A percentile compares a stretch with the other conserved stretches of the same genome.
Evolutionary conservation across 371 early-diverging fungal species (phyloP).

Genomic region (Ecytonucleospora hepatopenaei): DNA sequence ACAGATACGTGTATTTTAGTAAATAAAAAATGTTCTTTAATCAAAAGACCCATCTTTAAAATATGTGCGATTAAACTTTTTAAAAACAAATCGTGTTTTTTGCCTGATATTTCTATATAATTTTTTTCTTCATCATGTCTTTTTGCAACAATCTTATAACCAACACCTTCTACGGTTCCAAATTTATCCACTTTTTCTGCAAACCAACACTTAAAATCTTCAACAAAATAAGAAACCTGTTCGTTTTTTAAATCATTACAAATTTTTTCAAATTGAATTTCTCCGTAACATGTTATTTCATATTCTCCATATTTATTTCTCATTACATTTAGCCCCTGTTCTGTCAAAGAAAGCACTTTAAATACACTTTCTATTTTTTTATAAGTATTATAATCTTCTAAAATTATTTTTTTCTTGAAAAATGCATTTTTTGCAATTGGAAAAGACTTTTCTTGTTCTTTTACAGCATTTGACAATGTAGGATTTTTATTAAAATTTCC

Average conservation of each 20-base stretch:
- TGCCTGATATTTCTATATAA: slow-evolving; percentile 13
- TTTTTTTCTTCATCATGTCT: slow-evolving; percentile 1
- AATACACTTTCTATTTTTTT: slow-evolving; percentile 32
- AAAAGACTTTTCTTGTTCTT: not conserved
- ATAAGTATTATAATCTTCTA: slow-evolving; percentile 13
- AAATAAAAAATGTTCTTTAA: slow-evolving; percentile 22
- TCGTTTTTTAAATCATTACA: slow-evolving; percentile 30
- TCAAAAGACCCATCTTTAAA: slow-evolving; percentile 32
- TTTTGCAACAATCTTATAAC: slow-evolving; percentile 8
- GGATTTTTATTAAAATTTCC: slow-evolving; percentile 38
- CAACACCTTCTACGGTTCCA: slow-evolving; percentile 4
- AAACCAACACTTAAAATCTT: slow-evolving; percentile 20
- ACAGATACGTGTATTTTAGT: slow-evolving; percentile 21
- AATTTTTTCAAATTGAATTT: slow-evolving; percentile 54
- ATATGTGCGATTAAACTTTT: slow-evolving; percentile 36
- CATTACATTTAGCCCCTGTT: slow-evolving; percentile 41
- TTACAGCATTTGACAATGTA: not conserved
- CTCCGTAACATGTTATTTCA: slow-evolving; percentile 42
- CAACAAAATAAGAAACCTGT: slow-evolving; percentile 12
- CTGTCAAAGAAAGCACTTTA: slow-evolving; percentile 33
- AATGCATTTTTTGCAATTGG: slow-evolving; percentile 26
- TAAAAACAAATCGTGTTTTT: not conserved
- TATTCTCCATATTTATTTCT: slow-evolving; percentile 46
- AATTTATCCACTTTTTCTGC: slow-evolving; percentile 21
- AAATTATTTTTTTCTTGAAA: not conserved